Evolutionary conservation across 179 eudicot species (phyloP), one percentile per base, ranked within the genome.

Genomic region (Corrigiola litoralis): DNA sequence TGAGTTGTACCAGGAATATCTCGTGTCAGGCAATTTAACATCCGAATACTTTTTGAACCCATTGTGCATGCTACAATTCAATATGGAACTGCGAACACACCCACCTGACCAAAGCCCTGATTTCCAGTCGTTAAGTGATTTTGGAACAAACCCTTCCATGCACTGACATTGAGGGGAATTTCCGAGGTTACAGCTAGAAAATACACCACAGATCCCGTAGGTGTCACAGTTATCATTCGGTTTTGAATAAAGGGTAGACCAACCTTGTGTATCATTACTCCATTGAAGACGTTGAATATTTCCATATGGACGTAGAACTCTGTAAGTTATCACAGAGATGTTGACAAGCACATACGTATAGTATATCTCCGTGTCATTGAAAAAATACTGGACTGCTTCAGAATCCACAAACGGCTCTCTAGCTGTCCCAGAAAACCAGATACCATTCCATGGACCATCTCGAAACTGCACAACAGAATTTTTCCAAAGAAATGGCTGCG

Each of bases 21-120:
- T 37, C 4, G 82, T 45, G 13, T 84, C 84, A 14, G 78, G 74
- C 20, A 69, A 21, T 50, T 84, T 84, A 49, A 72, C 71, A 7
- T 23, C 65, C 2, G 57, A 53, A 33, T 58, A 50, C 49, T 49
- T 62, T 1, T 48, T 12, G 62, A 84, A 84, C 3, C 73, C 80
- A 23, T 76, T 78, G 25, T 61, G 59, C 18, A 38, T 51, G 18
- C 44, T 33, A 72, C 85, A 82, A 31, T 63, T 58, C 57, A 75
- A 68, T 4, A 66, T 56, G 12, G 50, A 52, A 48, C 65, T 59
- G 45, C 82, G 72, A 13, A 51, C 71, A 41, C 85, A 81, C 29
- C 85, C 85, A 14, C 73, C 49, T n/a, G 60, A 57, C 63, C 78
- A 65, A 38, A 68, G 72, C 6, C 73, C 74, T 8, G 18, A 31